These are phyloP conservation scores for Aegilops longissima DNA, from an alignment of 176 grass and related monocot species.

Conservation along the genomic window DNA sequence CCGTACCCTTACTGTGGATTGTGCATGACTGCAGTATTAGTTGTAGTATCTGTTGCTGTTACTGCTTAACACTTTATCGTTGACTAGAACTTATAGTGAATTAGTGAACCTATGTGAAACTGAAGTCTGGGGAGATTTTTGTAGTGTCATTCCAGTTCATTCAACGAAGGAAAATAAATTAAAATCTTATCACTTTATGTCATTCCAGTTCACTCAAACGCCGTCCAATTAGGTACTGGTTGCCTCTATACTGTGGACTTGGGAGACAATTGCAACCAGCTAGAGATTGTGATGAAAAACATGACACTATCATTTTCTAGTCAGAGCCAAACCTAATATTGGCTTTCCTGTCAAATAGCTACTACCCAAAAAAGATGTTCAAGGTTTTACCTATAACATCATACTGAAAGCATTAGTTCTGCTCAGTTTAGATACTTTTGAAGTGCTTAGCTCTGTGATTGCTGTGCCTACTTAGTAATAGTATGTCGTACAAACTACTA, in stretches of 20 bases:
- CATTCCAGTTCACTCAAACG: not conserved
- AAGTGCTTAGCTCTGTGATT: not conserved
- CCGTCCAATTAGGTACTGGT: not conserved
- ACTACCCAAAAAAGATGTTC: not conserved
- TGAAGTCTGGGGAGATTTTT: not conserved
- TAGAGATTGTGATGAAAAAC: not conserved
- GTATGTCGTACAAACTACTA: not conserved
- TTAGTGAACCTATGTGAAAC: not conserved
- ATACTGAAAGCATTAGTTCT: not conserved
- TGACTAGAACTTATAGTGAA: not conserved
- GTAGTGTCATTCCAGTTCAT: slow-evolving; percentile 12
- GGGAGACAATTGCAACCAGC: not conserved
- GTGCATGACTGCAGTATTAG: not conserved
- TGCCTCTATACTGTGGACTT: not conserved
- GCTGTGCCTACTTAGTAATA: not conserved
- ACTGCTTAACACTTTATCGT: not conserved
- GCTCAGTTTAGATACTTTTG: not conserved
- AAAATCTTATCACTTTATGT: not conserved
- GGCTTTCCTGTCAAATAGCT: not conserved
- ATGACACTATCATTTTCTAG: not conserved
- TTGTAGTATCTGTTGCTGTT: not conserved
- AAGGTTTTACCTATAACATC: not conserved
- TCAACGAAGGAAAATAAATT: slow-evolving; percentile 14
- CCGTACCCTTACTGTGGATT: not conserved
- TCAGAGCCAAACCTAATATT: not conserved